Percentiles rank a stretch among this genome's conserved stretches.
Evolutionary conservation across 2,329 filamentous ascomycete species (phyloP).

Genomic region (Colletotrichum sojae): DNA sequence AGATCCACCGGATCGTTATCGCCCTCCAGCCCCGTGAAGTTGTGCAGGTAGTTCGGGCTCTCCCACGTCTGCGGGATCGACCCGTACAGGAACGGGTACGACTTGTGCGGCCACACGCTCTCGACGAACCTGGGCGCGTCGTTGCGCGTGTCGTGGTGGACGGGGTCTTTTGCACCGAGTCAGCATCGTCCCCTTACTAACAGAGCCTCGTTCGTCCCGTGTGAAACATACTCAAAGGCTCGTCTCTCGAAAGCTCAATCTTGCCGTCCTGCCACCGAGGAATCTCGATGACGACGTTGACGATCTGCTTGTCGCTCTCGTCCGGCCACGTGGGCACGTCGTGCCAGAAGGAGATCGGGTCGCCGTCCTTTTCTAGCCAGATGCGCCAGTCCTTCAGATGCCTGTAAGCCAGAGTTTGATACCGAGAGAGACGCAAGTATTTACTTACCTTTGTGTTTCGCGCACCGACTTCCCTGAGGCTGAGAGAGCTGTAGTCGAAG

Average conservation of each 20-base stretch:
- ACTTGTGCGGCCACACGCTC: constrained; percentile 59
- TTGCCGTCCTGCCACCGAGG: constrained; percentile 58
- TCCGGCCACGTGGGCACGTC: constrained; percentile 57
- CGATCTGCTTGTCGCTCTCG: constrained; percentile 49
- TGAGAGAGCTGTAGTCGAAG: constrained; percentile 20
- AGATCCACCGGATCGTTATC: constrained; percentile 61
- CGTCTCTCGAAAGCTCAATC: constrained; percentile 55
- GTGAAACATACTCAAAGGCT: constrained; percentile 53
- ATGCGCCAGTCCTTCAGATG: constrained; percentile 55
- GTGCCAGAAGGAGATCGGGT: constrained; percentile 59
- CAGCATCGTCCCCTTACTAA: not conserved
- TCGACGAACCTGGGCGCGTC: constrained; percentile 55
- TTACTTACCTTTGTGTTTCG: constrained; percentile 53
- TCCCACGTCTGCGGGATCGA: constrained; percentile 62
- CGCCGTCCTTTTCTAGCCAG: constrained; percentile 56
- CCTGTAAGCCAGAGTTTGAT: too few relatives aligned
- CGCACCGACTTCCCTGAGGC: constrained; percentile 52
- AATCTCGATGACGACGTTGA: constrained; percentile 59
- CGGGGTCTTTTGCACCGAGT: constrained; percentile 50
- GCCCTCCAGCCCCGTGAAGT: constrained; percentile 53
- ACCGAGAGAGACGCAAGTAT: too few relatives aligned
- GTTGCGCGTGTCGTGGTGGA: constrained; percentile 58
- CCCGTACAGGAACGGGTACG: constrained; percentile 59
- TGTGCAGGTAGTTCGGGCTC: constrained; percentile 56
- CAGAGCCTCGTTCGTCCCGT: not conserved